phyloP scores from a whole-genome alignment of 257 asterid species.

The Petunia axillaris region DNA sequence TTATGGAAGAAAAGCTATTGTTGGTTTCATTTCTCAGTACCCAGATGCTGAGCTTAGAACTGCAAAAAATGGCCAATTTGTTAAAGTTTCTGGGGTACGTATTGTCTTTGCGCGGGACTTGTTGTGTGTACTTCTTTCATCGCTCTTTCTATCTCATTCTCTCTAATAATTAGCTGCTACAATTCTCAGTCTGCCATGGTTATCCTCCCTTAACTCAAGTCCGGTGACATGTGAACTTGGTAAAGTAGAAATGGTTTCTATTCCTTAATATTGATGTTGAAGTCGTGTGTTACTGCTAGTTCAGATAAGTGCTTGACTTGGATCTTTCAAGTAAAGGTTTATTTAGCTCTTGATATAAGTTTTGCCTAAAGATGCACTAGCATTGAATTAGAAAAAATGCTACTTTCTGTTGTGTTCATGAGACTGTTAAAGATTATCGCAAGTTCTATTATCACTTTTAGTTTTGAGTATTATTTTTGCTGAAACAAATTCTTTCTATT shows the following conservation, averaged over 20 bases:
- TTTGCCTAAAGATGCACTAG: too few relatives aligned
- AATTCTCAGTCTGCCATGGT: background rate
- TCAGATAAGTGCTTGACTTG: background rate
- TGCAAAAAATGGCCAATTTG: constrained; percentile 84
- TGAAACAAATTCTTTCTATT: too few relatives aligned
- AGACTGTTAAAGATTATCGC: too few relatives aligned
- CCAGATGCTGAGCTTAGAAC: constrained; percentile 87
- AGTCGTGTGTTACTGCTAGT: background rate
- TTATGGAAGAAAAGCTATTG: constrained; percentile 70
- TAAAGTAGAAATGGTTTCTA: background rate
- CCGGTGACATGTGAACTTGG: background rate
- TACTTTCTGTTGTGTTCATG: too few relatives aligned
- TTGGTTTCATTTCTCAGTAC: constrained; percentile 60
- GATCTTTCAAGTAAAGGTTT: too few relatives aligned
- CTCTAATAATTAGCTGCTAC: background rate
- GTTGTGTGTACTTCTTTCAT: background rate
- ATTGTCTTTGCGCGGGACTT: constrained; percentile 16
- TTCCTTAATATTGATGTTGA: background rate
- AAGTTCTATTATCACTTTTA: too few relatives aligned
- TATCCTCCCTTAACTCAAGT: background rate
- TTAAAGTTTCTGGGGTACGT: constrained; percentile 93
- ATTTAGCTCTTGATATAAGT: too few relatives aligned
- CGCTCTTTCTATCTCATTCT: background rate
- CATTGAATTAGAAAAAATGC: too few relatives aligned
- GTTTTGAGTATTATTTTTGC: too few relatives aligned